Base-by-base conservation (phyloP, 2,329 filamentous ascomycete species). In the Aureobasidium mangrovei region DNA sequence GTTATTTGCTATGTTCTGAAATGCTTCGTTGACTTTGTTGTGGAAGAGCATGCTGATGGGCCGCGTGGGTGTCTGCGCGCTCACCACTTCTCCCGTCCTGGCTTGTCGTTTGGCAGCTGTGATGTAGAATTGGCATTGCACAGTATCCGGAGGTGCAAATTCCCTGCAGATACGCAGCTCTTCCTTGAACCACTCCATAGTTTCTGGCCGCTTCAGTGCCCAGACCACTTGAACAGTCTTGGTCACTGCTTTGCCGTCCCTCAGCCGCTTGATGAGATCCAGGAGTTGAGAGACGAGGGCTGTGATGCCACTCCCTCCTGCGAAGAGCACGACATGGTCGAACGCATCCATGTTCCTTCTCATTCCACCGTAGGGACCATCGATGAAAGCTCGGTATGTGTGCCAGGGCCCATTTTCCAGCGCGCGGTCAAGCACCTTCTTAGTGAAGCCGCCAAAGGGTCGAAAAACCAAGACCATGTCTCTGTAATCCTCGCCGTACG, bases 181-280 rank as follows among this genome's bases (percentile, higher is more conserved):
- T 70, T 96, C 91, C 60, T 88, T 87, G 77, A 96, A 97, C 91
- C 91, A 97, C 67, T 96, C 89, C 83, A 97, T 89, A 1, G 89
- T 88, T 69, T 96, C 91, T 10, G 93, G 83, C 54, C 87, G 82
- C 70, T 93, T 95, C 60, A 96, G 75, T 4, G 91, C 84, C 91
- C 91, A 97, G n/a, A 97, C 81, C 1, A 97, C 88, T 12, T 93
- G 85, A 4, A 97, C 85, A 60, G 85, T 88, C 67, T 86, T 88
- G 2, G 91, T 96, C 42, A 95, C 88, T 33, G 91, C 91, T 69
- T 95, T 95, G 47, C 89, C 88, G 65, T 95, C 91, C 56, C 90
- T 84, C 85, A 97, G 95, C 56, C 90, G 84, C 72, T 95, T 96
- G 72, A 96, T 94, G n/a, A 97, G 75, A 61, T 95, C 88, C 26